Conservation (phyloP, 2,329 filamentous ascomycete genomes). For the Claviceps purpurea region DNA sequence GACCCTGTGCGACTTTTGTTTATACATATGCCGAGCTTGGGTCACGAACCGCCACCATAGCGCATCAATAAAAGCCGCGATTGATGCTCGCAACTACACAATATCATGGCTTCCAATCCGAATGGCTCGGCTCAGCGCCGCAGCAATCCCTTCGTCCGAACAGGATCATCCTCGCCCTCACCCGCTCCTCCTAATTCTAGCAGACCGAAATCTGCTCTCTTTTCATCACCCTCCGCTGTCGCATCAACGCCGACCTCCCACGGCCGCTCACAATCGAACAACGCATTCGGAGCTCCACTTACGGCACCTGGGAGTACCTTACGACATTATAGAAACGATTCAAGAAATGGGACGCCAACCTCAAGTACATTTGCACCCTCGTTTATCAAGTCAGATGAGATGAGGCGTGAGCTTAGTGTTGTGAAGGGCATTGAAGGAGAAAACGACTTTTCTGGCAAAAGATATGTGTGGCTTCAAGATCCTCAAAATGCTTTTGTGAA, state of each 20-base stretch:
- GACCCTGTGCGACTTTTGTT: slow-evolving; percentile 10
- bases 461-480: slow-evolving; percentile 96
- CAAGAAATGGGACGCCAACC: slow-evolving; percentile 47
- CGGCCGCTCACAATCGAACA: slow-evolving; percentile 55
- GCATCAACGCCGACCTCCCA: slow-evolving; percentile 37
- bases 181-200: slow-evolving; percentile 38
- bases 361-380: slow-evolving; percentile 87
- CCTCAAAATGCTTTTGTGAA: slow-evolving; percentile 77
- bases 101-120: slow-evolving; percentile 22
- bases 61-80: slow-evolving; percentile 3
- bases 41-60: background rate
- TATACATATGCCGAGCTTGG: slow-evolving; percentile 8
- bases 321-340: slow-evolving; percentile 40
- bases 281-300: slow-evolving; percentile 30
- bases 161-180: slow-evolving; percentile 37
- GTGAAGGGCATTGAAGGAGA: slow-evolving; percentile 79
- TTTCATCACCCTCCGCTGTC: slow-evolving; percentile 40
- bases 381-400: slow-evolving; percentile 83
- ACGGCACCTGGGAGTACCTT: slow-evolving; percentile 22
- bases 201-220: slow-evolving; percentile 64
- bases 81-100: slow-evolving; percentile 10
- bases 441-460: slow-evolving; percentile 96
- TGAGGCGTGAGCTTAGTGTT: slow-evolving; percentile 41
- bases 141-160: slow-evolving; percentile 67
- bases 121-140: slow-evolving; percentile 49